Evolutionary conservation across 495 filamentous ascomycete species (phyloP), one percentile per base, ranked within the genome.

Genomic region (Daldinia caldariorum): DNA sequence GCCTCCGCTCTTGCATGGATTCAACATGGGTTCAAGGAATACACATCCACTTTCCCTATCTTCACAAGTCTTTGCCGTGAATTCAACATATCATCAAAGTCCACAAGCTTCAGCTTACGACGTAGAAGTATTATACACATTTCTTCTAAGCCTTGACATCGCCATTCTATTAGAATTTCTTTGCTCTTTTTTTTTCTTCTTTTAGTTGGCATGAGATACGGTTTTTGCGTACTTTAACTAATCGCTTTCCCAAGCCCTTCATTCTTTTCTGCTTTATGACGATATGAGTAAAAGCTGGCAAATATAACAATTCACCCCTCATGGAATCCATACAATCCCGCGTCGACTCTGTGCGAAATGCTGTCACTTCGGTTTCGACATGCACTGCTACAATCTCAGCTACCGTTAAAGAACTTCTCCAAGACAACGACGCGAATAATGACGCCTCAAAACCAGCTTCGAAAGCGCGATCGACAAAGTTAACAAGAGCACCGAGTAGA

Each of bases 271-370:
- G 53, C 26, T 41, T 63, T 38, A 68, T 55, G 67, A 73, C 55
- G 65, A 71, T 63, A 75, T 73, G 70, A 75, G 53, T 75, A 71
- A 4, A 70, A 63, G 37, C 61, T 61, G 54, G 45, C 12, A 41
- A 61, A 38, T 43, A 58, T 55, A 70, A 55, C 58, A 73, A 58
- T 47, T 61, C 34, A 61, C 37, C 58, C 61, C 64, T 74, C 69
- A 87, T 88, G 85, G 78, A 81, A 74, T 78, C 84, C 32, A 41
- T 78, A 62, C 67, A 74, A 58, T 63, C 77, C 7, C 78, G 78
- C 34, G 79, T 79, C 49, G 85, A 86, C 58, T 79, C 81, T n/a
- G 81, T 88, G 72, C 83, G 84, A 73, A 74, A 75, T 60, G 83
- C 85, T 13, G 79, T 87, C 38, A 59, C 79, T 29, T 84, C 86